phyloP scores from a whole-genome alignment of 2,329 filamentous ascomycete genomes.

The Shiraia bambusicola region DNA sequence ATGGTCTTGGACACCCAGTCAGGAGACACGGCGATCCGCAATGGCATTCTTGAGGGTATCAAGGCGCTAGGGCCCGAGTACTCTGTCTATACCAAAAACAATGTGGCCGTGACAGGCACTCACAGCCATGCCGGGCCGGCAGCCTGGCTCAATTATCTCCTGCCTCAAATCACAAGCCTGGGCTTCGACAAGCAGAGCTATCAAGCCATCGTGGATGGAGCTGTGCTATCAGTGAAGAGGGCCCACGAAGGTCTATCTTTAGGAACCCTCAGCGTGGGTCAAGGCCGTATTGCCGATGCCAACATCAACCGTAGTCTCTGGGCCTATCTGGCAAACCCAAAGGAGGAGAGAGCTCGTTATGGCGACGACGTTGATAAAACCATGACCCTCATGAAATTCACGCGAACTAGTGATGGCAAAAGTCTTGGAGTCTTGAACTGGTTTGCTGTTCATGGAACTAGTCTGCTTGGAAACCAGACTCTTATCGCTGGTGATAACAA shows the following conservation, averaged over 20 bases:
- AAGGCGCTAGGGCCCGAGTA: conserved; percentile 70
- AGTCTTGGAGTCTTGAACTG: conserved; percentile 82
- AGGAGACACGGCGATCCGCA: conserved; percentile 83
- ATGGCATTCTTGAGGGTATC: conserved; percentile 81
- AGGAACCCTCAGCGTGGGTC: conserved; percentile 72
- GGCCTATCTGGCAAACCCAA: conserved; percentile 84
- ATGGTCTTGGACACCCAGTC: conserved; percentile 83
- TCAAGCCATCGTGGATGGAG: conserved; percentile 83
- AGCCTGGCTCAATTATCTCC: conserved; percentile 90
- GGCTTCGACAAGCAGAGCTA: conserved; percentile 89
- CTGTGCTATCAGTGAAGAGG: conserved; percentile 75
- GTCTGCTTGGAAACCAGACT: conserved; percentile 88
- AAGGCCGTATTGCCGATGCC: conserved; percentile 68
- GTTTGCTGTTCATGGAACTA: conserved; percentile 92
- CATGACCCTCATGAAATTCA: conserved; percentile 78
- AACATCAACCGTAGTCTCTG: conserved; percentile 89
- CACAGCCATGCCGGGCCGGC: conserved; percentile 91
- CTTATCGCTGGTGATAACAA: conserved; percentile 95
- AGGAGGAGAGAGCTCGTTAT: conserved; percentile 71
- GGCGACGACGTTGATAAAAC: conserved; percentile 69
- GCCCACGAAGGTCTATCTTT: conserved; percentile 72
- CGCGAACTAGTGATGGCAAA: conserved; percentile 71
- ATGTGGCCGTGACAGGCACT: conserved; percentile 86
- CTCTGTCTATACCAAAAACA: conserved; percentile 72
- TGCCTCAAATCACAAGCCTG: conserved; percentile 85